Evolutionary conservation across 2,329 filamentous ascomycete species (phyloP).

Genomic region (Bimuria novae-zelandiae): DNA sequence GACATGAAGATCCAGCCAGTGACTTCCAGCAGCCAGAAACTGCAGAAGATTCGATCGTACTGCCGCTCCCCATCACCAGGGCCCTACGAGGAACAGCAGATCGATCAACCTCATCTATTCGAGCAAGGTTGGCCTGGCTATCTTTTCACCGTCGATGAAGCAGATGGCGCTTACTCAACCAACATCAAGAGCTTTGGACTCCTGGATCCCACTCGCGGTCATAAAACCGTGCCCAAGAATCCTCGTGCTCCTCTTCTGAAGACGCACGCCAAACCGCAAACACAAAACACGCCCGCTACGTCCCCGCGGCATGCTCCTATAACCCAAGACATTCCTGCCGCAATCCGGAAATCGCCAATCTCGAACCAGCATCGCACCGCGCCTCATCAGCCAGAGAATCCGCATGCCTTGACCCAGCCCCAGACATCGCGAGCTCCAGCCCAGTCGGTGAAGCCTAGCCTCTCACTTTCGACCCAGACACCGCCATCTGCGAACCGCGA

Average conservation of each 20-base stretch:
- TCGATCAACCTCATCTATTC: not conserved
- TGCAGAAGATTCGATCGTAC: not conserved
- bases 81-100: not conserved
- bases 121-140: not conserved
- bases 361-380: not conserved
- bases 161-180: not conserved
- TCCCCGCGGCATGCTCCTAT: not conserved
- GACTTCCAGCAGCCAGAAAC: too few species aligned
- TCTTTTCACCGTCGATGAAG: not conserved
- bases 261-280: not conserved
- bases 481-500: too few species aligned
- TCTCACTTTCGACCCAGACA: not conserved
- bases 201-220: not conserved
- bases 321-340: not conserved
- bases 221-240: not conserved
- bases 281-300: not conserved
- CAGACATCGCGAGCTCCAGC: not conserved
- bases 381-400: not conserved
- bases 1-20: not conserved
- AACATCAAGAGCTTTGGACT: not conserved
- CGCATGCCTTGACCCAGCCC: not conserved
- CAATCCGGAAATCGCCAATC: not conserved
- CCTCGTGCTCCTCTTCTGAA: not conserved
- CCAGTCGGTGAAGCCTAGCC: not conserved
- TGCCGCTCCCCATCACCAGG: not conserved